Evolutionary conservation across 2,329 filamentous ascomycete genomes (phyloP), one percentile per base, ranked within the genome.

Genomic region (Trichoderma arundinaceum): DNA sequence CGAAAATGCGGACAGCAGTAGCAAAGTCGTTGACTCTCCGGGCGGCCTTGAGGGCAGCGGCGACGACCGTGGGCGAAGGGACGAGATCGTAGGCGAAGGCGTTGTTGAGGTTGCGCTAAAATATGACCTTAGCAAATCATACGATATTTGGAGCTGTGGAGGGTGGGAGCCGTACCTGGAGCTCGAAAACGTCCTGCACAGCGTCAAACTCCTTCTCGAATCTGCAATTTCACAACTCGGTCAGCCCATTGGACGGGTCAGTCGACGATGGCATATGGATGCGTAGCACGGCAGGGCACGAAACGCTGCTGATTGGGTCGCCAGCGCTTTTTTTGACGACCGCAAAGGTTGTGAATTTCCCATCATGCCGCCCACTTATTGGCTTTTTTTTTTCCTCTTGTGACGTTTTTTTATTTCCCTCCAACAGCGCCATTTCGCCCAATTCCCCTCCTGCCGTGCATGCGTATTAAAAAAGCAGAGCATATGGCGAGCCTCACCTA

Each of bases 11-110:
- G 77, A 99, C 95, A 74, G 95, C 95, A 71, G 95, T 99, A 72
- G 95, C 95, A 85, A 90, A 98, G 86, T 99, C 95, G 82, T 99
- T 97, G 78, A 99, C 95, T 80, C 95, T 88, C 80, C 95, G 88
- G 73, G 95, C 95, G 74, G 95, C 95, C 82, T 90, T 93, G 75
- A 99, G 88, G 71, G 95, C 95, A 75, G 95, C 94, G 75, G 88
- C 88, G 80, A 97, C 87, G 78, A 99, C 95, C 73, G 92, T 88
- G 71, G 94, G 89, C 51, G 94, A 95, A 77, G 96, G 95, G 72
- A 99, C 95, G 76, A 99, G 90, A 89, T 99, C 95, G 90, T 99
- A 99, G 78, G 95, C 95, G 83, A 99, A 99, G 79, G 93, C 94
- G 85, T 99, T 99, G 90, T 99, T 99, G 77, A 97, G 86, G 85